Evolutionary conservation across 1,284 basidiomycete genomes (phyloP), one percentile per base, ranked within the genome.

Genomic region (Acaromyces ingoldii): DNA sequence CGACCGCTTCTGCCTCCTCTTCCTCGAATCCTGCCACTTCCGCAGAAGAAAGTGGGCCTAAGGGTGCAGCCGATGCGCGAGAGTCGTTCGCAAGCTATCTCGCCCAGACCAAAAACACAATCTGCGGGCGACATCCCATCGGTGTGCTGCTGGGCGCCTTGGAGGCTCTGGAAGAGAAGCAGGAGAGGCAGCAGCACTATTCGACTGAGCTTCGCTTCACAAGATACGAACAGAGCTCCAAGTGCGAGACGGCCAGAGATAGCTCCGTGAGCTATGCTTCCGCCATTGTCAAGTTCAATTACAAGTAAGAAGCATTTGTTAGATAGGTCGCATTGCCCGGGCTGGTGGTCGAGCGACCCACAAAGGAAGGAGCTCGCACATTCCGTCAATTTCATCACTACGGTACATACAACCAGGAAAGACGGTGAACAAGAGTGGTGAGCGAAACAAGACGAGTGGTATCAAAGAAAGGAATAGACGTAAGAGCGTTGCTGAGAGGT

Each of bases 251-350:
- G 5, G 74, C 86, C 40, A 78, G 80, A 36, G 90, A 92, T 75
- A 89, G 87, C 42, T 93, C 90, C 70, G 93, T 98, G 30, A 93
- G 89, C 74, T 98, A 98, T 75, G 92, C 91, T 2, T 91, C 89
- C 70, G 93, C 86, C 22, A 89, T 84, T 77, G 77, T 89, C 21
- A n/a, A n/a, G n/a, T n/a, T n/a, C n/a, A n/a, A n/a, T n/a, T n/a
- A n/a, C n/a, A n/a, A n/a, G n/a, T n/a, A n/a, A n/a, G n/a, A n/a
- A n/a, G n/a, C n/a, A n/a, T 45, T 45, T 45, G 42, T 45, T 6
- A 13, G 25, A 21, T 45, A 40, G 21, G 17, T 40, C 38, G 33
- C 36, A 21, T 53, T 42, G 17, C 49, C 25, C 25, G 15, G 28
- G 39, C 39, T 10, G 39, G 31, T 9, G 31, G 31, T 10, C 31